phyloP scores from a whole-genome alignment of 371 early-diverging fungal genomes.

The Coelomomyces lativittatus region DNA sequence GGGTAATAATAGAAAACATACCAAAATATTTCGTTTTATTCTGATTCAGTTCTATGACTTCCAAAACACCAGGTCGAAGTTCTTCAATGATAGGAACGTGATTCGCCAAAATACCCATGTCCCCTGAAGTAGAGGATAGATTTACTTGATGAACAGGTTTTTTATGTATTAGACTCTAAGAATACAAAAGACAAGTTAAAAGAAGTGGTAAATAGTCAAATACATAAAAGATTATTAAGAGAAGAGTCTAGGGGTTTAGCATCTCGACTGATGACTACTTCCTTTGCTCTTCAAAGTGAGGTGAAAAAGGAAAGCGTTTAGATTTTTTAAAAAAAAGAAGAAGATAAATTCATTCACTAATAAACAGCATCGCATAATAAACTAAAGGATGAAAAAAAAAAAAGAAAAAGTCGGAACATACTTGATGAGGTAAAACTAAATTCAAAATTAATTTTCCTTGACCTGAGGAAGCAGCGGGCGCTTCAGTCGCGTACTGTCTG shows the following conservation, averaged over 20 bases:
- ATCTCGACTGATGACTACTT: not conserved
- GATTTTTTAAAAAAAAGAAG: not conserved
- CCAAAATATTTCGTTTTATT: slow-evolving; percentile 83
- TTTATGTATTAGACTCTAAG: slow-evolving; percentile 51
- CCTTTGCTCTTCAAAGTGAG: not conserved
- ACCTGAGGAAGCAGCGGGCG: slow-evolving; percentile 35
- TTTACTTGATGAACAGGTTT: slow-evolving; percentile 78
- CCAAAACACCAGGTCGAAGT: slow-evolving; percentile 79
- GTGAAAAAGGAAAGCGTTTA: not conserved
- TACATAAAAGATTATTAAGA: not conserved
- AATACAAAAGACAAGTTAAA: not conserved
- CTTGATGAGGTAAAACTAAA: slow-evolving; percentile 82
- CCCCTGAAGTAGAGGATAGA: slow-evolving; percentile 78
- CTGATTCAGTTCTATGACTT: slow-evolving; percentile 54
- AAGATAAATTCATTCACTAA: not conserved
- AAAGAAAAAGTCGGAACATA: slow-evolving; percentile 6
- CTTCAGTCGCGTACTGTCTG: slow-evolving; percentile 64
- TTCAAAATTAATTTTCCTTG: slow-evolving; percentile 72
- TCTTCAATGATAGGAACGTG: slow-evolving; percentile 93
- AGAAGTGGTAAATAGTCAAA: not conserved
- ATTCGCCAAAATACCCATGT: slow-evolving; percentile 94
- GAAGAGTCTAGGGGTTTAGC: not conserved
- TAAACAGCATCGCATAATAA: not conserved
- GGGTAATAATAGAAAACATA: slow-evolving; percentile 21
- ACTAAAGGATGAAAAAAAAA: not conserved